Base-by-base conservation (phyloP, 164 flowering plant genomes). In the Cinnamomum chago region DNA sequence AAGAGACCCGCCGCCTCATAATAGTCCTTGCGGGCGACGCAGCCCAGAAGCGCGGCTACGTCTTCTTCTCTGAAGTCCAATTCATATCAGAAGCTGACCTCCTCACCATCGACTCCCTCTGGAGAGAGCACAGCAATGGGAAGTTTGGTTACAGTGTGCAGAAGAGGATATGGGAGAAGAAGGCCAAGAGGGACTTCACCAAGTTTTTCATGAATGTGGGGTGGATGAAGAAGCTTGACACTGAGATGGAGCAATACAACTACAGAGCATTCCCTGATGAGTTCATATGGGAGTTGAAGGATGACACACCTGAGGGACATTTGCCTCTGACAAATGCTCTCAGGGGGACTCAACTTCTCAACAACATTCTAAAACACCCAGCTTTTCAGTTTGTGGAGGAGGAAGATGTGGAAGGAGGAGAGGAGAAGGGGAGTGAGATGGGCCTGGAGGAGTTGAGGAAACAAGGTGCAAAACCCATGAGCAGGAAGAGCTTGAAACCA, bases 161-260 rank as follows among this genome's bases (percentile, higher is more conserved):
- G 79, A 90, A 82, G 79, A 87, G 70, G 76, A 83, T 93, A 25
- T 92, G 92, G 90, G 78, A 84, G 65, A 71, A 62, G 58, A 94
- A 92, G 72, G 81, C 73, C 4, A 81, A 79, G 68, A 84, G 69
- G 50, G 98, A 95, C 71, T 95, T 92, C 88, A 84, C 94, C 9
- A 84, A 64, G 23, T 88, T 93, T 27, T 95, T 95, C 82, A 50
- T 86, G 76, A 91, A 82, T 62, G 86, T 90, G 18, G 94, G 98
- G 75, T 95, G 99, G 99, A 95, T 93, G 99, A 95, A 93, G 89
- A 87, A 85, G 82, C 95, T 95, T 5, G 97, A 90, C n/a, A 86
- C 93, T 1, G 99, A 95, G 75, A 78, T 93, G 17, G 93, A 82
- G 82, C 99, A 95, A 76, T 93, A 79, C 71, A 92, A 89, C 60